Conservation (phyloP, 2,329 filamentous ascomycete genomes). For the Ophidiomyces ophidiicola region DNA sequence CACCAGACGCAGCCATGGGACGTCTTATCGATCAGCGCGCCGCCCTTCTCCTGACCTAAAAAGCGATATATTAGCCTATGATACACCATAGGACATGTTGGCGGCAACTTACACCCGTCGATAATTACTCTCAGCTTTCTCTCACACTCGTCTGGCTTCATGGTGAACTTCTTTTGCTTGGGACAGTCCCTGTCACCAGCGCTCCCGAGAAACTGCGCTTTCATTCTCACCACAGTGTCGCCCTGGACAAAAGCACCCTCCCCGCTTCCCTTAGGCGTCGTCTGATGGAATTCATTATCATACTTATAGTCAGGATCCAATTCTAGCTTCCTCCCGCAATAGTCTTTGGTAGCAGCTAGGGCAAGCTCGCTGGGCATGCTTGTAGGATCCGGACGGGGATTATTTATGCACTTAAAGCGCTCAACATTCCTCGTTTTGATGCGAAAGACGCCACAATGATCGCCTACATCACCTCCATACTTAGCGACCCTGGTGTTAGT, state of each 20-base stretch:
- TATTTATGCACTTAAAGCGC: not conserved
- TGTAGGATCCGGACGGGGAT: not conserved
- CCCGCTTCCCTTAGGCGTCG: not conserved
- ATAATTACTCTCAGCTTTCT: constrained; percentile 4
- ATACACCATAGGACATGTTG: too few species aligned
- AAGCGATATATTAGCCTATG: too few species aligned
- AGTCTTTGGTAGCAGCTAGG: not conserved
- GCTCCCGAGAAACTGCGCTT: not conserved
- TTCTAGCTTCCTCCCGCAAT: not conserved
- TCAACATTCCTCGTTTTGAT: constrained; percentile 8
- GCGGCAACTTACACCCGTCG: constrained; percentile 5
- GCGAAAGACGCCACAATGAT: constrained; percentile 7
- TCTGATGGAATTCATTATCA: not conserved
- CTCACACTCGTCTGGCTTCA: constrained; percentile 1
- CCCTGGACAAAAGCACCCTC: not conserved
- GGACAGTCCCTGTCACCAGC: not conserved
- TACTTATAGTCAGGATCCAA: not conserved
- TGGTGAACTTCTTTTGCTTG: not conserved
- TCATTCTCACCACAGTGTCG: not conserved
- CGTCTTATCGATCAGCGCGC: constrained; percentile 5
- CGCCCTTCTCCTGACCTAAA: constrained; percentile 5
- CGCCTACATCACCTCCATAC: constrained; percentile 2
- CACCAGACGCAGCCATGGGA: constrained; percentile 3
- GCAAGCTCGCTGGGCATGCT: not conserved
- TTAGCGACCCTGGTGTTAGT: constrained; percentile 2